phyloP scores from a whole-genome alignment of 306 rosid genomes.

The Morella rubra region DNA sequence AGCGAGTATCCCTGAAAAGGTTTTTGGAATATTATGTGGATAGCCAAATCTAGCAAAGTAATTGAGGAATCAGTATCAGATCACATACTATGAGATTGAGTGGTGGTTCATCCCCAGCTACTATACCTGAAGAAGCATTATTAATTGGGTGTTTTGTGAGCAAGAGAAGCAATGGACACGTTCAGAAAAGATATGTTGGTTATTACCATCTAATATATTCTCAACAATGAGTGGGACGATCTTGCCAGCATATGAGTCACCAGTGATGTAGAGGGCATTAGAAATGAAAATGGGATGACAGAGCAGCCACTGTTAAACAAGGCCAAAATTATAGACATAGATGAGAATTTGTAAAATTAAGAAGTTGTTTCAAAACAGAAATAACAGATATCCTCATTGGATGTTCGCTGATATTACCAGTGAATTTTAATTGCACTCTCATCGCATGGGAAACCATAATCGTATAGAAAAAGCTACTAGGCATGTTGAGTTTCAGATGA shows the following conservation, averaged over 20 bases:
- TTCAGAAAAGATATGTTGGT: no score
- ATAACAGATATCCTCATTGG: no score
- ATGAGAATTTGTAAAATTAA: not conserved
- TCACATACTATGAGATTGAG: conserved; percentile 28
- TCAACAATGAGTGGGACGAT: conserved; percentile 28
- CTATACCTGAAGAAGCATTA: conserved; percentile 25
- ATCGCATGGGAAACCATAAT: not conserved
- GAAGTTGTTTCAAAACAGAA: no score
- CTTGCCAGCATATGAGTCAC: conserved; percentile 38
- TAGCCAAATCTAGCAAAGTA: not conserved
- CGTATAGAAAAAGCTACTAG: not conserved
- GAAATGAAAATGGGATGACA: conserved; percentile 28
- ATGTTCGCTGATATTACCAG: not conserved
- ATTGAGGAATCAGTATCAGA: not conserved
- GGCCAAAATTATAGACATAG: not conserved
- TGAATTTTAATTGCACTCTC: not conserved
- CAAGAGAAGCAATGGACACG: not conserved
- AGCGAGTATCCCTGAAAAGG: conserved; percentile 31
- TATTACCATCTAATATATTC: conserved; percentile 30
- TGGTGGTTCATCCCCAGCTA: conserved; percentile 15
- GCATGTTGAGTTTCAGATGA: not conserved
- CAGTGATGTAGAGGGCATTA: conserved; percentile 29
- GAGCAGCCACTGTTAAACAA: conserved; percentile 32
- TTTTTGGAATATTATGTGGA: not conserved
- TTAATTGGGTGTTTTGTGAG: not conserved